Conservation (phyloP, 2,329 filamentous ascomycete species). For the Coleophoma crateriformis region DNA sequence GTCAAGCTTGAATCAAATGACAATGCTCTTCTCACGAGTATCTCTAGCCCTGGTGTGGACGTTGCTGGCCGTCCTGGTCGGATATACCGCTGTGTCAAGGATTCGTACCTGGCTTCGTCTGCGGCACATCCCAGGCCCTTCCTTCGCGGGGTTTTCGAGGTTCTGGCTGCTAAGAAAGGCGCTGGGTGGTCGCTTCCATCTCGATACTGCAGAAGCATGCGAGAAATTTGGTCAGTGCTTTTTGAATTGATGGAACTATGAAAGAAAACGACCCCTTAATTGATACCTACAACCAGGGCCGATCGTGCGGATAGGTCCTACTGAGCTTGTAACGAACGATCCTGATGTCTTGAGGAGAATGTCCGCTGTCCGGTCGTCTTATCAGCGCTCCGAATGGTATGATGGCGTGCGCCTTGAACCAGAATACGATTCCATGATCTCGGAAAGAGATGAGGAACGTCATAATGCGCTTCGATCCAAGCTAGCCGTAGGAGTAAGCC, state of each 20-base stretch:
- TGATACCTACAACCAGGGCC: not conserved
- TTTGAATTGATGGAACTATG: too few relatives aligned
- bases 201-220: not conserved
- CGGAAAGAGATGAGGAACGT: constrained; percentile 1
- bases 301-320: constrained; percentile 10
- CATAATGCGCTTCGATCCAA: not conserved
- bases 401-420: not conserved
- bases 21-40: too few relatives aligned
- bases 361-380: constrained; percentile 3
- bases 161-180: not conserved
- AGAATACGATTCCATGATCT: not conserved
- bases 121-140: constrained; percentile 1
- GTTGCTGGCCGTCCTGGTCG: too few relatives aligned
- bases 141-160: not conserved
- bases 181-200: not conserved
- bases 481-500: constrained; percentile 1
- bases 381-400: constrained; percentile 3
- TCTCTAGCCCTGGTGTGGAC: too few relatives aligned
- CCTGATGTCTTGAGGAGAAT: constrained; percentile 4
- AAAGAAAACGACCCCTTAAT: not conserved
- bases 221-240: not conserved
- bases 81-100: too few relatives aligned
- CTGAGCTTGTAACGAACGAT: constrained; percentile 7
- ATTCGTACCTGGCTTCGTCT: not conserved
- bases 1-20: too few relatives aligned